Conservation (phyloP, 371 early-diverging fungal species). For the Apophysomyces elegans region DNA sequence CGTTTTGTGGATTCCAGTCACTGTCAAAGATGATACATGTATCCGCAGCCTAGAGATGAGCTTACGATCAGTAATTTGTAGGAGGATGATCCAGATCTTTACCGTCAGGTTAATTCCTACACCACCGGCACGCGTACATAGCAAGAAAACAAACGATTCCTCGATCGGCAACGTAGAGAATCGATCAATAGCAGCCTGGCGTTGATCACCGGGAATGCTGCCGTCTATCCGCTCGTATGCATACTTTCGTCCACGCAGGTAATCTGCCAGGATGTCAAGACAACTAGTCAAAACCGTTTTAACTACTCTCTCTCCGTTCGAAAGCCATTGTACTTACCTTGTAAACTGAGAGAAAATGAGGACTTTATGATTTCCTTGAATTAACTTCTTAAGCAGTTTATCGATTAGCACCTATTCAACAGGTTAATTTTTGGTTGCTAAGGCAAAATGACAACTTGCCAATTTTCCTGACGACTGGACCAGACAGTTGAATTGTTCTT, state of each 20-base stretch:
- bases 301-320: too few species aligned
- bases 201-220: slow-evolving; percentile 80
- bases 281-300: slow-evolving; percentile 13
- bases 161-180: slow-evolving; percentile 76
- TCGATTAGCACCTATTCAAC: slow-evolving; percentile 63
- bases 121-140: slow-evolving; percentile 90
- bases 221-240: slow-evolving; percentile 91
- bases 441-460: slow-evolving; percentile 28
- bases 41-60: slow-evolving; percentile 71
- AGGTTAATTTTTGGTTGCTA: neutral
- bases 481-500: slow-evolving; percentile 73
- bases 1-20: slow-evolving; percentile 98
- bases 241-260: slow-evolving; percentile 74
- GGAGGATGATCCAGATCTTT: slow-evolving; percentile 1
- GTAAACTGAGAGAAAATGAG: slow-evolving; percentile 96
- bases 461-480: slow-evolving; percentile 90
- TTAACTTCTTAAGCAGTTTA: slow-evolving; percentile 80
- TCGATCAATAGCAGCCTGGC: slow-evolving; percentile 93
- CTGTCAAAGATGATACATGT: slow-evolving; percentile 94
- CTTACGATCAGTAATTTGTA: slow-evolving; percentile 53
- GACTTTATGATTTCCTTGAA: slow-evolving; percentile 84
- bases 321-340: slow-evolving; percentile 29
- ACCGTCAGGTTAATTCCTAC: slow-evolving; percentile 90
- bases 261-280: slow-evolving; percentile 89
- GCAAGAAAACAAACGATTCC: slow-evolving; percentile 81